Conservation (phyloP, 441 rosid species). For the Capsella rubella region DNA sequence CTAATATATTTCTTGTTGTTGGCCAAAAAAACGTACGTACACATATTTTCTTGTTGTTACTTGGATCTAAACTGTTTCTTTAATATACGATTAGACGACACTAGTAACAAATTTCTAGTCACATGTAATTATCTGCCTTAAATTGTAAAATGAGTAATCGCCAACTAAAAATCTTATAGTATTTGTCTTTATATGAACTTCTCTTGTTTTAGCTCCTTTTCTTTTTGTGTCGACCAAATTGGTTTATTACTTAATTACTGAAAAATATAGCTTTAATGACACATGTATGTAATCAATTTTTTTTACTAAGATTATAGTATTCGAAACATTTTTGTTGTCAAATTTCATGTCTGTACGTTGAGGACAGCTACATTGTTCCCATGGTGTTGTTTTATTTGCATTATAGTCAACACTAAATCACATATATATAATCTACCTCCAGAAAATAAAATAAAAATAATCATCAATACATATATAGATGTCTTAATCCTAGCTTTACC, state of each 20-base stretch:
- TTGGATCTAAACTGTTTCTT: background rate
- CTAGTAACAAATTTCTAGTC: conserved; percentile 17
- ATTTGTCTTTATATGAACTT: background rate
- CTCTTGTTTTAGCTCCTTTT: conserved; percentile 15
- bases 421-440: conserved; percentile 1
- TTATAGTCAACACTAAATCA: background rate
- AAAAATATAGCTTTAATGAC: conserved; percentile 29
- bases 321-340: conserved; percentile 6
- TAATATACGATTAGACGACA: conserved; percentile 5
- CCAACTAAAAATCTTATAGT: conserved; percentile 13
- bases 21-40: background rate
- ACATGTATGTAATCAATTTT: conserved; percentile 24
- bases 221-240: background rate
- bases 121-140: conserved; percentile 2
- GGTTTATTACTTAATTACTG: conserved; percentile 17
- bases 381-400: conserved; percentile 2
- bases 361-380: conserved; percentile 26
- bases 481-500: conserved; percentile 28
- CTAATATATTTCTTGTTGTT: background rate
- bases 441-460: background rate
- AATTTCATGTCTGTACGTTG: conserved; percentile 22
- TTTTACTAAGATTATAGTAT: conserved; percentile 7
- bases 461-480: conserved; percentile 17
- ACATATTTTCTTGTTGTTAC: conserved; percentile 10
- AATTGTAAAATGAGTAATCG: conserved; percentile 5